phyloP scores from a whole-genome alignment of 257 asterid species.

The Solanum etuberosum region DNA sequence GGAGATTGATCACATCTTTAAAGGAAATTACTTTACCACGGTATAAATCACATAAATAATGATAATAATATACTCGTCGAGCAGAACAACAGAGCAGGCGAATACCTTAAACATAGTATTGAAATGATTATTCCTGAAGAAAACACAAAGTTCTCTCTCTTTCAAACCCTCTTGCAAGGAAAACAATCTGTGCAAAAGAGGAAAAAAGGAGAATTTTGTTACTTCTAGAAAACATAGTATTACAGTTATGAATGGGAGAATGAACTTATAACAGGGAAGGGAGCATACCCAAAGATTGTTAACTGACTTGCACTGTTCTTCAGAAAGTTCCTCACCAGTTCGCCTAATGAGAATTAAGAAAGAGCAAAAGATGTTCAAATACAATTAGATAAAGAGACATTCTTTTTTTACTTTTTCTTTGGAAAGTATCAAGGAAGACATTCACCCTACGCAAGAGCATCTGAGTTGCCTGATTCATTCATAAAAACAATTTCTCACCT shows the following conservation, averaged over 20 bases:
- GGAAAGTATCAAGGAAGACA: neutral
- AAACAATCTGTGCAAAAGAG: conserved; percentile 47
- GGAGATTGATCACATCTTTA: neutral
- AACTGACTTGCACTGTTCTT: conserved; percentile 91
- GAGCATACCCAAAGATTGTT: conserved; percentile 72
- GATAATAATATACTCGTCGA: neutral
- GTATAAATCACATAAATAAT: neutral
- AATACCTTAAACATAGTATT: conserved; percentile 94
- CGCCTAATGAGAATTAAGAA: conserved; percentile 48
- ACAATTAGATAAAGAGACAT: neutral
- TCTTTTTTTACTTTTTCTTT: neutral
- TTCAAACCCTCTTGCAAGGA: conserved; percentile 79
- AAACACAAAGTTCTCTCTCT: conserved; percentile 89
- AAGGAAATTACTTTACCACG: neutral
- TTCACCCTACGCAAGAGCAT: neutral
- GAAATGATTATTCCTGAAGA: conserved; percentile 97
- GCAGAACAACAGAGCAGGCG: neutral
- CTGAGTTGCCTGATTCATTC: neutral
- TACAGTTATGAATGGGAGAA: conserved; percentile 1
- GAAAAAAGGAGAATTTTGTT: neutral
- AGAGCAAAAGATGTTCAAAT: neutral
- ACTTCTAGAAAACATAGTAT: conserved; percentile 1
- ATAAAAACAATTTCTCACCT: conserved; percentile 37
- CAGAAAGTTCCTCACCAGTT: conserved; percentile 52
- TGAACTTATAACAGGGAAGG: conserved; percentile 4